phyloP scores from a whole-genome alignment of 2,329 filamentous ascomycete genomes.

The Hymenoscyphus albidus region DNA sequence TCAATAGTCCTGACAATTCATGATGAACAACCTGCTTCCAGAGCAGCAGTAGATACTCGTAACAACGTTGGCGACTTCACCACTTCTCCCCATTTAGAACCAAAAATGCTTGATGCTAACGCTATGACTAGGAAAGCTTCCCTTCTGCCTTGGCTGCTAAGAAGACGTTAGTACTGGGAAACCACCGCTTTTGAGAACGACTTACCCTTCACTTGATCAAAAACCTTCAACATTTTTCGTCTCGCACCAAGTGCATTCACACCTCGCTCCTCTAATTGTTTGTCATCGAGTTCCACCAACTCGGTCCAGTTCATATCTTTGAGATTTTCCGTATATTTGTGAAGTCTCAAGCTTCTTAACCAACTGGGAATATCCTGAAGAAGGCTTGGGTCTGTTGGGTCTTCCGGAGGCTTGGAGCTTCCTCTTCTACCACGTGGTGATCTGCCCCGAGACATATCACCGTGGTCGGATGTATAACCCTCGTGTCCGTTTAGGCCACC shows the following conservation, averaged over 20 bases:
- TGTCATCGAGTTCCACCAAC: constrained; percentile 85
- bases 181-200: background rate
- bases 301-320: constrained; percentile 98
- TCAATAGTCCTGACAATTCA: constrained; percentile 11
- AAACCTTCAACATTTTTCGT: constrained; percentile 98
- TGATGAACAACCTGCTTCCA: constrained; percentile 13
- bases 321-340: constrained; percentile 98
- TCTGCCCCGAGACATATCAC: constrained; percentile 82
- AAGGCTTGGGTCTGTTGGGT: constrained; percentile 85
- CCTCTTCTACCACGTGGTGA: constrained; percentile 89
- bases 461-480: constrained; percentile 90
- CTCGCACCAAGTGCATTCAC: constrained; percentile 93
- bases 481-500: constrained; percentile 69
- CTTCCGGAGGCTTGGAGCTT: constrained; percentile 95
- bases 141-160: constrained; percentile 70
- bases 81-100: constrained; percentile 1
- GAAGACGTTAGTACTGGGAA: constrained; percentile 31
- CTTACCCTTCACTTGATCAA: constrained; percentile 85
- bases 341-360: constrained; percentile 88
- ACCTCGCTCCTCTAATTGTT: constrained; percentile 84
- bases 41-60: constrained; percentile 13
- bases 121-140: constrained; percentile 51
- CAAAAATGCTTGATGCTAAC: background rate
- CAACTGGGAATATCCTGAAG: constrained; percentile 94
- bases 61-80: constrained; percentile 5